These are phyloP conservation scores for Euphorbia schlechtendalii DNA, from an alignment of 441 rosid genomes.

Conservation along the genomic window DNA sequence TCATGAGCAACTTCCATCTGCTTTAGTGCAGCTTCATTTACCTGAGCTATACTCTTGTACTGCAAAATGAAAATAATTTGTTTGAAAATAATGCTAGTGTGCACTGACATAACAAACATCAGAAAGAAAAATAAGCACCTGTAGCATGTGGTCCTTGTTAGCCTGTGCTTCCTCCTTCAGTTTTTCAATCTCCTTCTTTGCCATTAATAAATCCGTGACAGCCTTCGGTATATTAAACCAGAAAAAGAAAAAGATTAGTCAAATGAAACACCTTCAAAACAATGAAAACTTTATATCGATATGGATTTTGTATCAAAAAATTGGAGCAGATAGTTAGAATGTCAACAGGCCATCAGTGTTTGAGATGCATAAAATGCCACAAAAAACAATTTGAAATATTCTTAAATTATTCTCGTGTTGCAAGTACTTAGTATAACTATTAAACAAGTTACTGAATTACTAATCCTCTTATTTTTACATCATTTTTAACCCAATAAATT, in stretches of 20 bases:
- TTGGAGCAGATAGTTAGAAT: background rate
- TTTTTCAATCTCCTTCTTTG: constrained; percentile 68
- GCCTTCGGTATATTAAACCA: constrained; percentile 33
- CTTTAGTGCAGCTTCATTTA: constrained; percentile 84
- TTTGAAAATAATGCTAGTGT: constrained; percentile 12
- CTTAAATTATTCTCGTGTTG: background rate
- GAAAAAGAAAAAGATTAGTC: background rate
- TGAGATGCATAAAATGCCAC: too few species aligned
- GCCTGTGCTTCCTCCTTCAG: constrained; percentile 74
- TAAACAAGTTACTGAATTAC: background rate
- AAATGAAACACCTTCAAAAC: background rate
- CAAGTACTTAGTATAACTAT: background rate
- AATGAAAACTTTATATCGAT: background rate
- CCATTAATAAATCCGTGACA: constrained; percentile 43
- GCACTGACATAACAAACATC: constrained; percentile 13
- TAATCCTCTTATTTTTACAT: background rate
- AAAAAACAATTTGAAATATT: background rate
- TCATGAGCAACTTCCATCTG: constrained; percentile 94
- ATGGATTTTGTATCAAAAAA: background rate
- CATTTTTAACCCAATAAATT: background rate
- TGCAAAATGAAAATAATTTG: constrained; percentile 26
- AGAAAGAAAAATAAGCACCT: constrained; percentile 43
- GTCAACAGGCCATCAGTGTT: background rate
- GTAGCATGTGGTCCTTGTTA: constrained; percentile 90
- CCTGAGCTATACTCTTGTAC: constrained; percentile 94